These are phyloP conservation scores for Backusella luteola DNA, from an alignment of 192 early-diverging fungal species.

Conservation along the genomic window DNA sequence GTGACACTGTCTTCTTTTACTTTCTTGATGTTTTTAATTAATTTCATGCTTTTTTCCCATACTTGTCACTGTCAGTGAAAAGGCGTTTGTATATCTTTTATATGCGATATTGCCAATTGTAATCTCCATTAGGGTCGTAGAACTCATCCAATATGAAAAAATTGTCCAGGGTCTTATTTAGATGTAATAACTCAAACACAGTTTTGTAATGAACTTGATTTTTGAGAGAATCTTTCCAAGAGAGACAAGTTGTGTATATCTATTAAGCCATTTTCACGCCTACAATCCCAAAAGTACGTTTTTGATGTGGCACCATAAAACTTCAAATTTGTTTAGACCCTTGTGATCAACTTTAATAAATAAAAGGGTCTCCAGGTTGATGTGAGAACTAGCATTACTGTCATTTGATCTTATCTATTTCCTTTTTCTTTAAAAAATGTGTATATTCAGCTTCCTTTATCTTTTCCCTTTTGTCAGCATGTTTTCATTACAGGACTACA, in stretches of 20 bases:
- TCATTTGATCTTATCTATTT: slow-evolving; percentile 5
- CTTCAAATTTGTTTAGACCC: neutral
- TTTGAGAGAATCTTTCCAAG: neutral
- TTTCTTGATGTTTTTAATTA: too few species aligned
- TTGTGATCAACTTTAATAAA: neutral
- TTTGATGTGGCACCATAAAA: neutral
- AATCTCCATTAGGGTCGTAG: too few species aligned
- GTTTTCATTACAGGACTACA: neutral
- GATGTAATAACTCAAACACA: too few species aligned
- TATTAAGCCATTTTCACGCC: too few species aligned
- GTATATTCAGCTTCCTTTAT: neutral
- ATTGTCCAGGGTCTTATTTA: too few species aligned
- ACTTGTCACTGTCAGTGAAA: too few species aligned
- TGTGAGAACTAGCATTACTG: neutral
- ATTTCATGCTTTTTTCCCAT: too few species aligned
- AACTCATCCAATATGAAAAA: too few species aligned
- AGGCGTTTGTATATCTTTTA: too few species aligned
- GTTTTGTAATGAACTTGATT: too few species aligned
- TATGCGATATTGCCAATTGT: too few species aligned
- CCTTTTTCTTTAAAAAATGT: neutral
- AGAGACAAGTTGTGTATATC: neutral
- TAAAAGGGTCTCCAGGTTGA: neutral
- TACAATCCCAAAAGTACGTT: neutral
- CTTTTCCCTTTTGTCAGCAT: neutral
- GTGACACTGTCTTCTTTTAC: too few species aligned